phyloP scores from a whole-genome alignment of 1,284 basidiomycete species.

The Marasmius oreades region DNA sequence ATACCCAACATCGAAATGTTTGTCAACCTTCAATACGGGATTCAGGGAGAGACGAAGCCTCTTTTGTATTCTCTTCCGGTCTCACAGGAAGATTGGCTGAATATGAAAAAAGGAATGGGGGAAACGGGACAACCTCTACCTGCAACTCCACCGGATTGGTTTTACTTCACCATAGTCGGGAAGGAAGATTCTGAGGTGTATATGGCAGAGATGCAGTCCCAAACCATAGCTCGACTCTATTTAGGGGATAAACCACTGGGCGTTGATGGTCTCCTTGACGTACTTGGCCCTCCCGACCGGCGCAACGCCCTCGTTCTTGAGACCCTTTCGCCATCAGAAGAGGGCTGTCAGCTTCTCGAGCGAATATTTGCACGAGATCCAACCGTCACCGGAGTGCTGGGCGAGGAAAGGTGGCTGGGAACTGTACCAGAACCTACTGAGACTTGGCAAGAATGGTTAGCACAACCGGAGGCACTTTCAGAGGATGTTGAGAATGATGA shows the following conservation, averaged over 20 bases:
- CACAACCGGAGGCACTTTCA: neutral
- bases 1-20: conserved; percentile 35
- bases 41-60: conserved; percentile 30
- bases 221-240: neutral
- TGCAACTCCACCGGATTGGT: neutral
- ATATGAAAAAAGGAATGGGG: neutral
- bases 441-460: conserved; percentile 20
- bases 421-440: conserved; percentile 25
- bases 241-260: neutral
- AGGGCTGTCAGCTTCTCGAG: conserved; percentile 23
- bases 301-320: conserved; percentile 15
- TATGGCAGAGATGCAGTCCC: conserved; percentile 9
- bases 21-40: conserved; percentile 29
- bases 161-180: conserved; percentile 16
- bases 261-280: neutral
- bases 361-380: conserved; percentile 29
- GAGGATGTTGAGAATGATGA: neutral
- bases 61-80: conserved; percentile 25
- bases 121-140: neutral
- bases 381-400: conserved; percentile 27
- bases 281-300: no score
- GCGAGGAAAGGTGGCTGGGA: conserved; percentile 24
- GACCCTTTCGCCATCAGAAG: conserved; percentile 19
- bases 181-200: conserved; percentile 4
- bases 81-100: neutral